Evolutionary conservation across 2,329 filamentous ascomycete species (phyloP).

Genomic region (Penicillium sclerotigenum): DNA sequence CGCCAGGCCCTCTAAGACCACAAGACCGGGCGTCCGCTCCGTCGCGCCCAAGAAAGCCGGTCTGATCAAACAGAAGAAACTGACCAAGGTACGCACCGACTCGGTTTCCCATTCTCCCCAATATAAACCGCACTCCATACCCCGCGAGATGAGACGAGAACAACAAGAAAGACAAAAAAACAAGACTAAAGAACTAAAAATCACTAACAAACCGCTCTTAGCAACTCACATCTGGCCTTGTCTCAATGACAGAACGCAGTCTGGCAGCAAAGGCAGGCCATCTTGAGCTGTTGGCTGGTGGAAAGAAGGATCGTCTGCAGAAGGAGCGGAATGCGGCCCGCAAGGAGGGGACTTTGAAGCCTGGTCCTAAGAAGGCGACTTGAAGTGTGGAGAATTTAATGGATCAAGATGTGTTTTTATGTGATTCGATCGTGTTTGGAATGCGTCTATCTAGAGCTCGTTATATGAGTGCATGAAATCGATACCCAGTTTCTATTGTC

Average conservation of each 20-base stretch:
- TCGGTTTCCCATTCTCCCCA: not conserved
- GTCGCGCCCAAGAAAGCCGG: slow-evolving; percentile 65
- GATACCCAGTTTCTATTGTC: slow-evolving; percentile 22
- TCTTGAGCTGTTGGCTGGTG: slow-evolving; percentile 64
- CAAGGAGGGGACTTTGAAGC: slow-evolving; percentile 19
- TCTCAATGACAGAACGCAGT: slow-evolving; percentile 63
- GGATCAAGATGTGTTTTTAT: not conserved
- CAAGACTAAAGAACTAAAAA: not conserved
- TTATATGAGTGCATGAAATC: slow-evolving; percentile 22
- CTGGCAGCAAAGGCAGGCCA: slow-evolving; percentile 67
- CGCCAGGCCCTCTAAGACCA: slow-evolving; percentile 39
- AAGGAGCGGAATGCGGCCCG: slow-evolving; percentile 36
- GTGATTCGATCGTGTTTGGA: not conserved
- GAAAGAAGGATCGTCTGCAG: slow-evolving; percentile 58
- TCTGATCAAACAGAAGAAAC: slow-evolving; percentile 59
- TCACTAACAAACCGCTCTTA: slow-evolving; percentile 11
- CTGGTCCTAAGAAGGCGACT: slow-evolving; percentile 2
- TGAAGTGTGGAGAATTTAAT: not conserved
- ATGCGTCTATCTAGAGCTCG: not conserved
- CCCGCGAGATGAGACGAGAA: not conserved
- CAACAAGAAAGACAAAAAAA: not conserved
- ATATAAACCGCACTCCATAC: not conserved
- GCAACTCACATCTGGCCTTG: slow-evolving; percentile 63
- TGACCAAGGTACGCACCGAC: slow-evolving; percentile 55
- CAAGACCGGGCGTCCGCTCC: slow-evolving; percentile 58